These are phyloP conservation scores for Paecilomyces dactylethromorphus DNA, from an alignment of 2,329 filamentous ascomycete species.

Conservation along the genomic window DNA sequence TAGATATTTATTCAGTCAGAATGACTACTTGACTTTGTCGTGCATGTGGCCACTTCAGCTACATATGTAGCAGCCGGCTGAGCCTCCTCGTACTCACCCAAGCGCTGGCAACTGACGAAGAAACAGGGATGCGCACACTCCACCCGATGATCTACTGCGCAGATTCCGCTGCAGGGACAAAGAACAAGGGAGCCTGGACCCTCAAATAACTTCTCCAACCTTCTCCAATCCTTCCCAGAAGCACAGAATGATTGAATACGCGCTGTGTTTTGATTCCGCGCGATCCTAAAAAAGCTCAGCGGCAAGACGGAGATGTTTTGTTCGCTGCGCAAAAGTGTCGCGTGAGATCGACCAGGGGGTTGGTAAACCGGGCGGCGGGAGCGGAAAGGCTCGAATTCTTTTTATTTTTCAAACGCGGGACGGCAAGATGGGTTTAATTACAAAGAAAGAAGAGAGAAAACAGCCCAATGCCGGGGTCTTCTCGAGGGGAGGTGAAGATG, in stretches of 20 bases:
- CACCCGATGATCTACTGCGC: not conserved
- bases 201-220: not conserved
- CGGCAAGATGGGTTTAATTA: too few species aligned
- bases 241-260: not conserved
- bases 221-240: not conserved
- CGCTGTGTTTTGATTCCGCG: not conserved
- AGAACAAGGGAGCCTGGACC: not conserved
- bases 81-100: not conserved
- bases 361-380: not conserved
- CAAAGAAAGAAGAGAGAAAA: too few species aligned
- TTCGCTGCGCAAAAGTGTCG: not conserved
- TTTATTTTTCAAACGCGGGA: not conserved
- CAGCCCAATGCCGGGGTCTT: too few species aligned
- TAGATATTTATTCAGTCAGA: too few species aligned
- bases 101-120: not conserved
- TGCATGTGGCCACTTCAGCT: not conserved
- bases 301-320: not conserved
- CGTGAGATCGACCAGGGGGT: not conserved
- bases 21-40: not conserved
- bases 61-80: not conserved
- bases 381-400: not conserved
- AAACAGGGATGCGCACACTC: not conserved
- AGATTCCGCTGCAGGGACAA: not conserved
- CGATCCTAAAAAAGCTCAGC: not conserved
- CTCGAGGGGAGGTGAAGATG: not conserved